Percentiles rank a stretch among this genome's conserved stretches.
Conservation (phyloP, 345 rosid genomes). For the Luvunga scandens region DNA sequence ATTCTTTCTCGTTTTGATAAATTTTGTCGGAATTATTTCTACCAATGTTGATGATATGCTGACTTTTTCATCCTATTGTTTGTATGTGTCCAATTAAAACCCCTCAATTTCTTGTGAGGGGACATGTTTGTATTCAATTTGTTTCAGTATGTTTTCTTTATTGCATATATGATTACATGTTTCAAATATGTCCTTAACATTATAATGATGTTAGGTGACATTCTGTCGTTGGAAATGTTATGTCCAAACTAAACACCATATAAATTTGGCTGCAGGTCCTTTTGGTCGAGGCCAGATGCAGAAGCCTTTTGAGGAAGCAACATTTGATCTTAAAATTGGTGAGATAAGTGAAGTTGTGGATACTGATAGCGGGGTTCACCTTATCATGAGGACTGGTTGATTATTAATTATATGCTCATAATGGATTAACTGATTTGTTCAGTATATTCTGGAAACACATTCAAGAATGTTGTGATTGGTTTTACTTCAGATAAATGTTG, state of each 20-base stretch:
- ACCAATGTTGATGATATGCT: neutral
- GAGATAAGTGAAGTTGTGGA: conserved; percentile 91
- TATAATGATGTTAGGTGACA: neutral
- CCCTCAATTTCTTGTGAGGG: neutral
- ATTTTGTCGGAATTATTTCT: neutral
- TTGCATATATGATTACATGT: too few species aligned
- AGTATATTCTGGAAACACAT: neutral
- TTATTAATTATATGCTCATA: neutral
- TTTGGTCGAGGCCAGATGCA: conserved; percentile 97
- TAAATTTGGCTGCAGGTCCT: conserved; percentile 47
- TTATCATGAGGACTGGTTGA: conserved; percentile 83
- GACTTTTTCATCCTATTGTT: neutral
- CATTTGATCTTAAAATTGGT: conserved; percentile 72
- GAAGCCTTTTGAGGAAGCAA: conserved; percentile 91
- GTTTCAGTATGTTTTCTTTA: too few species aligned
- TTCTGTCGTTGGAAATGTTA: neutral
- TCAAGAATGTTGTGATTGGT: conserved; percentile 10
- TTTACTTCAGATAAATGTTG: neutral
- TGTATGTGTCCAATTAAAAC: neutral
- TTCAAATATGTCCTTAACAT: too few species aligned
- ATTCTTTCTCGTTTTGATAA: neutral
- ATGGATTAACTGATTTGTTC: conserved; percentile 9
- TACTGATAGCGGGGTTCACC: conserved; percentile 92
- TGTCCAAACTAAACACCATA: neutral
- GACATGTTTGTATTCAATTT: neutral